phyloP scores from a whole-genome alignment of 768 basidiomycete genomes.

The Tulasnella sp. region DNA sequence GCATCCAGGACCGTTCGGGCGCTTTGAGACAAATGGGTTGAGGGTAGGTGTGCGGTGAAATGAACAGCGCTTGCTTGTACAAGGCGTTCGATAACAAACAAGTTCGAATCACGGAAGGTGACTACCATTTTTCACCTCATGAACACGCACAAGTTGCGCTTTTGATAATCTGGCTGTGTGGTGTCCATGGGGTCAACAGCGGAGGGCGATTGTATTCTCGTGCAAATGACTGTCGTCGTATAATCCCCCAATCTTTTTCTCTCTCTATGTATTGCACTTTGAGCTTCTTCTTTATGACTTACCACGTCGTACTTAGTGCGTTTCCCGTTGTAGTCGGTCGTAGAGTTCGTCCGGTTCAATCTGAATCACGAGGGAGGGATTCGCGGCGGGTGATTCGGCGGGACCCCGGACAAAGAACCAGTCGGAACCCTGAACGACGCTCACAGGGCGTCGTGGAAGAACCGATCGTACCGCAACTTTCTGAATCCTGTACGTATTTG shows the following conservation, averaged over 20 bases:
- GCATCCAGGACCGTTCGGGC: background rate
- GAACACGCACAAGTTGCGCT: no score
- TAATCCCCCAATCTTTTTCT: background rate
- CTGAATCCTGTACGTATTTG: background rate
- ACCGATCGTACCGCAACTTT: background rate
- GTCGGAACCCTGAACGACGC: background rate
- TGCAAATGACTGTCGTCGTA: background rate
- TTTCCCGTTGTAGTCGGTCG: background rate
- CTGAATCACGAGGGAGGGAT: background rate
- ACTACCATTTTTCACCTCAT: no score
- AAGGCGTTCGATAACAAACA: background rate
- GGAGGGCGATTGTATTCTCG: background rate
- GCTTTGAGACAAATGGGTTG: background rate
- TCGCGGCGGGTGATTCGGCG: background rate
- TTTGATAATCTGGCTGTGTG: no score
- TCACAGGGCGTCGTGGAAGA: background rate
- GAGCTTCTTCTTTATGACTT: background rate
- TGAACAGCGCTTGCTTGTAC: background rate
- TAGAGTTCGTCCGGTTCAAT: background rate
- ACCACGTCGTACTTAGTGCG: background rate
- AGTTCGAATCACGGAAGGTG: no score
- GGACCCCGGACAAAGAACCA: background rate
- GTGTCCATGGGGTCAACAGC: no score
- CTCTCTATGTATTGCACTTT: background rate
- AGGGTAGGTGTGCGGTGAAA: background rate